Evolutionary conservation across 805 yeast species (phyloP).

Genomic region (Wickerhamomyces chaumierensis): DNA sequence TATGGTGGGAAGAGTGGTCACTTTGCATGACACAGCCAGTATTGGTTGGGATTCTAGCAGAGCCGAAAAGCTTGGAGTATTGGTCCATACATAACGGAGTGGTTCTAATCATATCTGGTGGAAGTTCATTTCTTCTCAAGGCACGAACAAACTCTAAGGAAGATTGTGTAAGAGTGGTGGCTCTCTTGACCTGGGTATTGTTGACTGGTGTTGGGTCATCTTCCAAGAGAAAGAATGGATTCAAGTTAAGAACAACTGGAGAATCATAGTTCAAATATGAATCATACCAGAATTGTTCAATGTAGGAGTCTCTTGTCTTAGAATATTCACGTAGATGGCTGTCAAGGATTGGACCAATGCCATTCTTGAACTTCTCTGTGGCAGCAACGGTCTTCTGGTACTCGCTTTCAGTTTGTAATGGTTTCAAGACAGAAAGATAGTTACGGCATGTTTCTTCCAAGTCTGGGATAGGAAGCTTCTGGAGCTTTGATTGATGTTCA

Average conservation of each 20-base stretch:
- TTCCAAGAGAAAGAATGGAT: constrained; percentile 82
- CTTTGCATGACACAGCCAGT: constrained; percentile 81
- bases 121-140: constrained; percentile 59
- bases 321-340: constrained; percentile 51
- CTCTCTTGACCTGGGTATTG: constrained; percentile 57
- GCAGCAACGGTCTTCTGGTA: constrained; percentile 49
- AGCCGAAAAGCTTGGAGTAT: constrained; percentile 76
- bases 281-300: constrained; percentile 93
- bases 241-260: constrained; percentile 83
- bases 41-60: constrained; percentile 75
- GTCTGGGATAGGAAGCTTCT: constrained; percentile 74
- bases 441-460: constrained; percentile 53
- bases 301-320: constrained; percentile 60
- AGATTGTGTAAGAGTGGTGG: constrained; percentile 68
- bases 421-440: constrained; percentile 59
- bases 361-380: constrained; percentile 42
- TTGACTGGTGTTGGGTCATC: constrained; percentile 68
- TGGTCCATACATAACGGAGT: constrained; percentile 85
- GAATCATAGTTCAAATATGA: constrained; percentile 79
- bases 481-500: constrained; percentile 44
- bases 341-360: constrained; percentile 50
- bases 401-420: constrained; percentile 72
- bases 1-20: constrained; percentile 64
- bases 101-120: constrained; percentile 57
- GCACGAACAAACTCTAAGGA: constrained; percentile 74